These are phyloP conservation scores for Xylaria sp. DNA, from an alignment of 2,329 filamentous ascomycete genomes.

Conservation along the genomic window DNA sequence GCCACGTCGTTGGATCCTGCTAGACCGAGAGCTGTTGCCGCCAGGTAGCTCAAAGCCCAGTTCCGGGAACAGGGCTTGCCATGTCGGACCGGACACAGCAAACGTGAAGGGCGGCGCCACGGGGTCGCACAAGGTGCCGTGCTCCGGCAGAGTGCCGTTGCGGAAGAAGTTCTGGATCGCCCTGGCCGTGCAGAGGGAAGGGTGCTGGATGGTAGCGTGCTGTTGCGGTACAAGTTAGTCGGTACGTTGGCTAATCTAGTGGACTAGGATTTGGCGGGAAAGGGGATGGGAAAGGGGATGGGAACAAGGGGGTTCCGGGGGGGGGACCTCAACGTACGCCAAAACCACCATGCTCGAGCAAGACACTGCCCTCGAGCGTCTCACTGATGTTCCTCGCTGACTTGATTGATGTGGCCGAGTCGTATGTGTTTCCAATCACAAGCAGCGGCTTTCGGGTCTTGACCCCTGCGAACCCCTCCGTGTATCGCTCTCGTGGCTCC, in stretches of 20 bases:
- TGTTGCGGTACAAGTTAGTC: not conserved
- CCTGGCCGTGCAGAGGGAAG: constrained; percentile 32
- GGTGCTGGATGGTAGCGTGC: constrained; percentile 29
- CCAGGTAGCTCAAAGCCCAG: constrained; percentile 13
- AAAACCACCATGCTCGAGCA: constrained; percentile 45
- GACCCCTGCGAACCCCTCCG: constrained; percentile 38
- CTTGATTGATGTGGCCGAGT: constrained; percentile 46
- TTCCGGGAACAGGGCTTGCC: constrained; percentile 24
- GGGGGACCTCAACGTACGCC: constrained; percentile 40
- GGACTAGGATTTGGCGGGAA: not conserved
- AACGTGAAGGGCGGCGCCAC: constrained; percentile 11
- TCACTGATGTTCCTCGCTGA: constrained; percentile 46
- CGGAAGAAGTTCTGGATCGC: constrained; percentile 31
- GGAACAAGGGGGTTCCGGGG: not conserved
- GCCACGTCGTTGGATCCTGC: not conserved
- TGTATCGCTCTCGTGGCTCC: constrained; percentile 45
- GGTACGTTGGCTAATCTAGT: no score
- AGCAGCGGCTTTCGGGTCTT: constrained; percentile 40
- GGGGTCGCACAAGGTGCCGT: constrained; percentile 18
- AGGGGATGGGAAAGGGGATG: not conserved
- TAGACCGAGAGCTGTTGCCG: constrained; percentile 1
- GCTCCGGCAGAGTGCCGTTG: constrained; percentile 28
- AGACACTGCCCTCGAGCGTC: constrained; percentile 45
- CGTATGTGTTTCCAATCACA: constrained; percentile 46
- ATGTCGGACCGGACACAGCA: constrained; percentile 15